Evolutionary conservation across 2,329 filamentous ascomycete species (phyloP), one percentile per base, ranked within the genome.

Genomic region (Beauveria varroae): DNA sequence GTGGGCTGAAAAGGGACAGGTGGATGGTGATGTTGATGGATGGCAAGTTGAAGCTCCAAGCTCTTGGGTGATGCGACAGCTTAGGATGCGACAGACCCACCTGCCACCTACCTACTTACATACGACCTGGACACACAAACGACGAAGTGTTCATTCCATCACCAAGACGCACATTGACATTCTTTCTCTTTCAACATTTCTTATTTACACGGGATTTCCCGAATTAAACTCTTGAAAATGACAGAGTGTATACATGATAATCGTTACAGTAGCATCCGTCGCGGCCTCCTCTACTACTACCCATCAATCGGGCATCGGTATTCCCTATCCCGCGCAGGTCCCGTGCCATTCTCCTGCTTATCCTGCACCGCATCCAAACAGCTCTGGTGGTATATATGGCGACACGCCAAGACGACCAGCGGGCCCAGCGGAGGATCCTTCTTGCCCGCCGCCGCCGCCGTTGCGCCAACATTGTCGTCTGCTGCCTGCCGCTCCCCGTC

Each of bases 331-430:
- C 72, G 71, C 14, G 73, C 74, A 56, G 71, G 69, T 46, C 79
- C 74, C 63, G 75, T 81, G 61, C 75, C 78, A 65, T 74, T 75
- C 66, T 79, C 80, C 61, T 79, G 77, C 63, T 81, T 78, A 40
- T 79, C 80, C 66, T 85, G 83, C 65, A 88, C 72, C 63, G 84
- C 81, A 69, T 93, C 89, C 44, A 90, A 75, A 69, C 87, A 92
- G 28, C 76, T 78, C 70, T 86, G 80, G 74, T 90, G 87, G 67
- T 88, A 89, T 20, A 89, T 83, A 71, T 90, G 87, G 60, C 87
- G 79, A 70, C 87, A 90, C 24, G 86, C 87, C 67, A 90, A 75
- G 54, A 90, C 81, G 10, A 90, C 84, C 57, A 90, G 71, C 49
- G 85, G 80, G 9, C 86, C 88, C 20, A 88, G 78, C n/a, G 81